Conservation (phyloP, 1,284 basidiomycete genomes). For the Cutaneotrichosporon cavernicola region DNA sequence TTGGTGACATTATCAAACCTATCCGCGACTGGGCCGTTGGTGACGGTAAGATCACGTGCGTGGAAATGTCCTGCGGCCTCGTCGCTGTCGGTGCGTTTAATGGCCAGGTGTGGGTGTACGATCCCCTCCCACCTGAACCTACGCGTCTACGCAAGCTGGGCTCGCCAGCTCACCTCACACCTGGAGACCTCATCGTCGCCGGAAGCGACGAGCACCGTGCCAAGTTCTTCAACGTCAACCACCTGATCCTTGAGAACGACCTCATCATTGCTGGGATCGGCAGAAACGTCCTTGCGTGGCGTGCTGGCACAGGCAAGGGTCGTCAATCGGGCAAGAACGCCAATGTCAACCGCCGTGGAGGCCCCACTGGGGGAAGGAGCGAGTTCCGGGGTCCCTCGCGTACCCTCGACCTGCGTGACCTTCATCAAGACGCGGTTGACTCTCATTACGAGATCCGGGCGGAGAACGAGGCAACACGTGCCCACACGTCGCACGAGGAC, state of each 20-base stretch:
- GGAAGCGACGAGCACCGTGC: constrained; percentile 35
- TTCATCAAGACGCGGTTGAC: constrained; percentile 37
- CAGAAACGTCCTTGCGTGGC: constrained; percentile 46
- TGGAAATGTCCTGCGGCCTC: constrained; percentile 42
- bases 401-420: constrained; percentile 36
- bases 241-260: constrained; percentile 50
- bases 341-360: constrained; percentile 26
- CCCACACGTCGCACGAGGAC: constrained; percentile 23
- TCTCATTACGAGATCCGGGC: constrained; percentile 36
- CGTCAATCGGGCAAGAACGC: constrained; percentile 35
- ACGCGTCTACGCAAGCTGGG: constrained; percentile 41
- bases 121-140: constrained; percentile 40
- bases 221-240: constrained; percentile 43
- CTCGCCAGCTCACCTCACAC: constrained; percentile 35
- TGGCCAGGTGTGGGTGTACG: constrained; percentile 46
- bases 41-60: constrained; percentile 42
- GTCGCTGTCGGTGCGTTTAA: constrained; percentile 46
- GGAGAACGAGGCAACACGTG: constrained; percentile 27
- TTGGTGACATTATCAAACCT: constrained; percentile 21
- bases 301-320: constrained; percentile 45
- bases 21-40: constrained; percentile 39
- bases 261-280: constrained; percentile 48
- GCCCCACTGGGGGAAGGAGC: constrained; percentile 30
- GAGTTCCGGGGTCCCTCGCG: constrained; percentile 28
- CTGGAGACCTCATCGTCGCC: constrained; percentile 38